These are phyloP conservation scores for Endogone sp. DNA, from an alignment of 192 early-diverging fungal genomes.

Conservation along the genomic window DNA sequence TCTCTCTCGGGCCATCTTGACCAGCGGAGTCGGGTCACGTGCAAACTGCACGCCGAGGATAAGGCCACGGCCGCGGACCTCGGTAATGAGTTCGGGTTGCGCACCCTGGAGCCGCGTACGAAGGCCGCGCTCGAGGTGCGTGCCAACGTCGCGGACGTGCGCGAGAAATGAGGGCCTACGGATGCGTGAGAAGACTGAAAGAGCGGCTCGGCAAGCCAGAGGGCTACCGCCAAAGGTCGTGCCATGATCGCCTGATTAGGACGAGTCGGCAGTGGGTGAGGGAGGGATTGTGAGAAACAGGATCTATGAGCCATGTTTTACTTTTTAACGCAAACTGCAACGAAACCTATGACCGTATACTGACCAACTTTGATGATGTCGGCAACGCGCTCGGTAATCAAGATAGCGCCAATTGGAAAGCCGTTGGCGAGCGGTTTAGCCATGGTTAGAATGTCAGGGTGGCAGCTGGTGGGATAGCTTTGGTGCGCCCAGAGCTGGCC, in stretches of 20 bases:
- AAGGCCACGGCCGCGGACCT: constrained; percentile 83
- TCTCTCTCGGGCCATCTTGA: constrained; percentile 71
- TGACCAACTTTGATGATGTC: constrained; percentile 71
- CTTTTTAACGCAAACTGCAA: background rate
- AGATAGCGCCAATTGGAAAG: constrained; percentile 91
- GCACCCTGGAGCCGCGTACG: constrained; percentile 28
- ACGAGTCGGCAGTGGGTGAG: background rate
- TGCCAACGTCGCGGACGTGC: constrained; percentile 61
- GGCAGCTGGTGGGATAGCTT: constrained; percentile 55
- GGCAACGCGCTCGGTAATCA: constrained; percentile 75
- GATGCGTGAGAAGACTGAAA: constrained; percentile 69
- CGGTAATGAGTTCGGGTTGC: constrained; percentile 55
- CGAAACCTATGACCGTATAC: background rate
- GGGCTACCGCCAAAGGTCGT: constrained; percentile 98
- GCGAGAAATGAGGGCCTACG: constrained; percentile 66
- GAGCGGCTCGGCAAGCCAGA: constrained; percentile 82
- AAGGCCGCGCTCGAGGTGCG: constrained; percentile 53
- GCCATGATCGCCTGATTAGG: constrained; percentile 81
- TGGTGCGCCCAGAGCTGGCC: constrained; percentile 89
- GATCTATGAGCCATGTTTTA: constrained; percentile 1
- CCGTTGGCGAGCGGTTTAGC: constrained; percentile 98
- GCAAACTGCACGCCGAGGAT: constrained; percentile 84
- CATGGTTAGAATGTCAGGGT: constrained; percentile 90
- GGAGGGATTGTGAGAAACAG: background rate
- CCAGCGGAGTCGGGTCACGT: constrained; percentile 59